These are phyloP conservation scores for Cicer arietinum DNA, from an alignment of 306 rosid genomes.

Conservation along the genomic window DNA sequence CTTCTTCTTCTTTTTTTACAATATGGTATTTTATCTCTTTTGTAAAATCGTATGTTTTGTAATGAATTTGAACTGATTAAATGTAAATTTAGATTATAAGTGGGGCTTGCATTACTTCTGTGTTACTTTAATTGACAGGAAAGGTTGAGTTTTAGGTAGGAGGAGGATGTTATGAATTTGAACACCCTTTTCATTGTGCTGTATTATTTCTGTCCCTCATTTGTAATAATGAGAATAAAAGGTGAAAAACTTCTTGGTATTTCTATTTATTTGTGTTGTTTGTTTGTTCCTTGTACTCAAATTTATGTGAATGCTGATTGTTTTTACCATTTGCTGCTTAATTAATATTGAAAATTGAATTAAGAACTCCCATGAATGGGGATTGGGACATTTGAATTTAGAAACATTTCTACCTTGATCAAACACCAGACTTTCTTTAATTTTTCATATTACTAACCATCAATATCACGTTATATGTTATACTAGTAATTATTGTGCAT, in stretches of 20 bases:
- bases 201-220: slow-evolving; percentile 39
- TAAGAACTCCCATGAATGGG: neutral
- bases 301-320: slow-evolving; percentile 4
- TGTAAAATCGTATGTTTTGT: slow-evolving; percentile 58
- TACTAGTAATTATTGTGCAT: neutral
- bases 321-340: slow-evolving; percentile 12
- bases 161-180: slow-evolving; percentile 53
- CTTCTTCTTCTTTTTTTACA: slow-evolving; percentile 50
- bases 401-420: slow-evolving; percentile 18
- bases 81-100: slow-evolving; percentile 78
- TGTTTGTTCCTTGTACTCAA: slow-evolving; percentile 3
- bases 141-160: slow-evolving; percentile 51
- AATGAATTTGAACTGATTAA: slow-evolving; percentile 66
- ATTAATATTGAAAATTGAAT: neutral
- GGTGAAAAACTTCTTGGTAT: slow-evolving; percentile 23
- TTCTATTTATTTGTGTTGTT: slow-evolving; percentile 28
- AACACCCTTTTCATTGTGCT: slow-evolving; percentile 43
- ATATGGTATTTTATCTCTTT: slow-evolving; percentile 49
- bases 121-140: slow-evolving; percentile 51
- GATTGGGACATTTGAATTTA: neutral
- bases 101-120: slow-evolving; percentile 56
- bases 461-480: neutral
- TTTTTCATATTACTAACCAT: neutral
- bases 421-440: neutral
- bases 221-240: slow-evolving; percentile 42